Evolutionary conservation across 2,329 filamentous ascomycete species (phyloP).

Genomic region (Dactylellina cionopaga): DNA sequence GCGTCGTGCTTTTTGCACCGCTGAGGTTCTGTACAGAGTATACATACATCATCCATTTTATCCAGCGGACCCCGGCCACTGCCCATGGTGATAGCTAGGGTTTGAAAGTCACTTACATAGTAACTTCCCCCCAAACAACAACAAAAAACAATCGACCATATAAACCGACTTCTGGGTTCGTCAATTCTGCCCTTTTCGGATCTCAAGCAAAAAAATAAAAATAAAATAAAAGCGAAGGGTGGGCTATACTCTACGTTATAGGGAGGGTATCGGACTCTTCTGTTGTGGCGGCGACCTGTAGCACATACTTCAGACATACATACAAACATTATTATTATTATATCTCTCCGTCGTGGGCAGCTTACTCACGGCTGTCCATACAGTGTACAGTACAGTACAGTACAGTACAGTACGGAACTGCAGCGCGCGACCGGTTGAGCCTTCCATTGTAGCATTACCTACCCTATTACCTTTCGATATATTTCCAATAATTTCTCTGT

Average conservation of each 20-base stretch:
- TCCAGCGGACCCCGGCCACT: constrained; percentile 44
- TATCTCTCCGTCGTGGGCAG: constrained; percentile 11
- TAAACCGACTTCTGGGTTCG: constrained; percentile 32
- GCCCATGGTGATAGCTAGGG: constrained; percentile 49
- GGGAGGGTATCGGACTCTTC: too few species aligned
- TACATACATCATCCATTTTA: constrained; percentile 43
- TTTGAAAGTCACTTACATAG: constrained; percentile 31
- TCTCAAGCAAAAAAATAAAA: constrained; percentile 7
- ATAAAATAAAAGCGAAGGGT: constrained; percentile 5
- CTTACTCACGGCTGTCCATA: background rate
- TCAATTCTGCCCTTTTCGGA: constrained; percentile 22
- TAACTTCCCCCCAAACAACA: constrained; percentile 50
- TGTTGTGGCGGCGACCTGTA: too few species aligned
- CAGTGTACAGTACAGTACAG: background rate
- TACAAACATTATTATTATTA: too few species aligned
- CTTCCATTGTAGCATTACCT: constrained; percentile 30
- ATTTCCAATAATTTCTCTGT: constrained; percentile 36
- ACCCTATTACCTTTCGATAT: constrained; percentile 7
- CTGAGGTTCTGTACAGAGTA: too few species aligned
- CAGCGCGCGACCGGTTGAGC: constrained; percentile 4
- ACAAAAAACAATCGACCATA: constrained; percentile 45
- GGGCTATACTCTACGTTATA: too few species aligned
- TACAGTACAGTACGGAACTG: background rate
- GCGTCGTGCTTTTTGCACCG: constrained; percentile 46
- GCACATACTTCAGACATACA: too few species aligned